Evolutionary conservation across 345 rosid genomes (phyloP).

Genomic region (Excoecaria cochinchinensis): DNA sequence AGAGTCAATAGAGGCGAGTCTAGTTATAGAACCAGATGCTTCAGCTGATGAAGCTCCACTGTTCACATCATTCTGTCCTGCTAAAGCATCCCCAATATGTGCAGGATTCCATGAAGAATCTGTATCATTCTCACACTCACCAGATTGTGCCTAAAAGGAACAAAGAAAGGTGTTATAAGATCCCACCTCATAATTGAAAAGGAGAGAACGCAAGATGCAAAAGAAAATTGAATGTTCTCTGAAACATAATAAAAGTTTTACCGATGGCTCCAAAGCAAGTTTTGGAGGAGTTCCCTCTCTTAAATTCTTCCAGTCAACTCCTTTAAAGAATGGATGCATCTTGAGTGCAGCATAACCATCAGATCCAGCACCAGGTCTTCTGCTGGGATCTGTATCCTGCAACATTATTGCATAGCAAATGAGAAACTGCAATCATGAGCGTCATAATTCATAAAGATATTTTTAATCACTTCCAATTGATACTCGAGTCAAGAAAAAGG

Average conservation of each 20-base stretch:
- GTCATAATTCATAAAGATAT: background rate
- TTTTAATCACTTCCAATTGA: background rate
- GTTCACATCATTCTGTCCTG: constrained; percentile 52
- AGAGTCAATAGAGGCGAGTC: constrained; percentile 98
- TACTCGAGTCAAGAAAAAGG: background rate
- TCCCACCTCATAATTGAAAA: background rate
- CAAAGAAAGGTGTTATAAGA: background rate
- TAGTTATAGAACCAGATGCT: constrained; percentile 63
- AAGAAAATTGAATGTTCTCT: constrained; percentile 6
- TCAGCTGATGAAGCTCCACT: constrained; percentile 52
- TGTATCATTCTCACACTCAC: constrained; percentile 54
- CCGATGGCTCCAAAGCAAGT: constrained; percentile 68
- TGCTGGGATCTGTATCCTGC: constrained; percentile 86
- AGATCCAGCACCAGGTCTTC: constrained; percentile 91
- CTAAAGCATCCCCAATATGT: constrained; percentile 63
- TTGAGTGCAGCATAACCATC: constrained; percentile 83
- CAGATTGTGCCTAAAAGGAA: constrained; percentile 47
- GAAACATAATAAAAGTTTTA: constrained; percentile 27
- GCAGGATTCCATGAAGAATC: constrained; percentile 76
- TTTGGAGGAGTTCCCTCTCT: constrained; percentile 75
- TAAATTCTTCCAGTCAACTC: constrained; percentile 78
- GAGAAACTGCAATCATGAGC: constrained; percentile 1
- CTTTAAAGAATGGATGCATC: constrained; percentile 84
- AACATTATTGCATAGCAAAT: constrained; percentile 14
- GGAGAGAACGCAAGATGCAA: background rate